Conservation (phyloP, 169 alveolate species). For the Miamiensis avidus region DNA sequence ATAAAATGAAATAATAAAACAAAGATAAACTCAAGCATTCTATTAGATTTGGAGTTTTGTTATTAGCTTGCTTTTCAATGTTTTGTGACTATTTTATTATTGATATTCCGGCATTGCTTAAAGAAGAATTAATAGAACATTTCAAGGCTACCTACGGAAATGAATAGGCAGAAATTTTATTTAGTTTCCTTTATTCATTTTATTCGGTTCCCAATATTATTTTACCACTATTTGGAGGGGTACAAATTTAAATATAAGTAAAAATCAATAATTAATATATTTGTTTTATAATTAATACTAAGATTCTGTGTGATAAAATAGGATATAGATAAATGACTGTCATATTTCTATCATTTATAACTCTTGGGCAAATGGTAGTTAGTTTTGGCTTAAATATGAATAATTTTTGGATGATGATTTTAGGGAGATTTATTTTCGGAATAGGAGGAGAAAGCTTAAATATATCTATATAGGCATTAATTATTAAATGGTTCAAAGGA, state of each 20-base stretch:
- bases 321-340: slow-evolving; percentile 32
- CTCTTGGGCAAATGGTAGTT: slow-evolving; percentile 16
- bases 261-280: no score
- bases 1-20: no score
- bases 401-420: slow-evolving; percentile 29
- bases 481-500: slow-evolving; percentile 42
- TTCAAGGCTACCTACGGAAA: slow-evolving; percentile 40
- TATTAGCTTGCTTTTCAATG: not conserved
- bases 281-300: no score
- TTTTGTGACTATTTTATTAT: slow-evolving; percentile 21
- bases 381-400: slow-evolving; percentile 13
- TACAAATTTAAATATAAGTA: no score
- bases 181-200: slow-evolving; percentile 35
- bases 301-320: not conserved
- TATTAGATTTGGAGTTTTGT: not conserved
- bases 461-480: slow-evolving; percentile 22
- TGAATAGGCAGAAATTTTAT: slow-evolving; percentile 14
- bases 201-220: slow-evolving; percentile 46
- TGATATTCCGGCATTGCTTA: slow-evolving; percentile 43
- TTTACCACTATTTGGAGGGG: slow-evolving; percentile 42
- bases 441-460: slow-evolving; percentile 43
- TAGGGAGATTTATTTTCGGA: slow-evolving; percentile 48
- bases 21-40: not conserved
- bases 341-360: slow-evolving; percentile 22
- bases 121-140: slow-evolving; percentile 24